Conservation (phyloP, 306 rosid species). For the Trifolium fragiferum region DNA sequence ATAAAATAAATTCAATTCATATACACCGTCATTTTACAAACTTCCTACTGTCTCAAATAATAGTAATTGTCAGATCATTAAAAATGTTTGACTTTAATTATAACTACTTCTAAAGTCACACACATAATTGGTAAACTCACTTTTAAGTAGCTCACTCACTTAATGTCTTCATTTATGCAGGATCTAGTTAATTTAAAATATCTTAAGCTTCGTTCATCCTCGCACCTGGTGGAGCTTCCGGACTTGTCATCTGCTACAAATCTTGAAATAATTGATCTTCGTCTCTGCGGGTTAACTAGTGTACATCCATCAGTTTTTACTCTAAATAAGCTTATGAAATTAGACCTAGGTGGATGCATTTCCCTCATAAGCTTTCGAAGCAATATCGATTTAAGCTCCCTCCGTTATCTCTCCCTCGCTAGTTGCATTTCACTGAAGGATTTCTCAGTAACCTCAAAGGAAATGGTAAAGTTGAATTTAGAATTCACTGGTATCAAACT, state of each 20-base stretch:
- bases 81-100: too few relatives aligned
- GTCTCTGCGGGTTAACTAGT: background rate
- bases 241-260: constrained; percentile 22
- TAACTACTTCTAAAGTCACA: background rate
- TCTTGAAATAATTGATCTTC: background rate
- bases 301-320: constrained; percentile 6
- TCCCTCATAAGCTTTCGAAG: background rate
- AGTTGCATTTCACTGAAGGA: background rate
- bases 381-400: background rate
- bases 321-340: background rate
- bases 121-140: too few relatives aligned
- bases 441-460: constrained; percentile 22
- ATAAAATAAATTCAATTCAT: too few relatives aligned
- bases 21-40: too few relatives aligned
- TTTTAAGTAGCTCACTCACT: too few relatives aligned
- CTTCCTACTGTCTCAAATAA: too few relatives aligned
- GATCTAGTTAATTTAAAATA: constrained; percentile 15
- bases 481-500: background rate
- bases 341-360: background rate
- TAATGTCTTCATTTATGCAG: background rate
- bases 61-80: too few relatives aligned
- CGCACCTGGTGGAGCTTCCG: constrained; percentile 5
- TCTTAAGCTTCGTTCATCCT: background rate
- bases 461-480: constrained; percentile 5
- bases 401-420: background rate